phyloP scores from a whole-genome alignment of 495 filamentous ascomycete species.

The Aspergillus kassunensis region DNA sequence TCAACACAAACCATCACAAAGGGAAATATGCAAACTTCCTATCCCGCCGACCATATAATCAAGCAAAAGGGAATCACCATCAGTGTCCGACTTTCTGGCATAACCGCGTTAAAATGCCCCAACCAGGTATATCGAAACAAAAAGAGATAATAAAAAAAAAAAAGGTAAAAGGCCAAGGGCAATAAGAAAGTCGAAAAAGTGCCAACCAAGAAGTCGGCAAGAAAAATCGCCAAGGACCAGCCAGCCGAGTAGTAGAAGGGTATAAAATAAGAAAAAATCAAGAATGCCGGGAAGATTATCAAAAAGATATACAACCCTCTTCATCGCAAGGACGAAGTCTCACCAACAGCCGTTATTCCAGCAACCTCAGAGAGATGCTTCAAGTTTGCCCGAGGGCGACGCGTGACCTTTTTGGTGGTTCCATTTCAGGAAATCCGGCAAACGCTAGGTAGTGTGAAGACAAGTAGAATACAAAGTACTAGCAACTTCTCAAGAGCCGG shows the following conservation, averaged over 20 bases:
- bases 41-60: slow-evolving; percentile 24
- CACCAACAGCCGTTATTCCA: slow-evolving; percentile 1
- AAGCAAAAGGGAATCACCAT: slow-evolving; percentile 34
- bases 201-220: slow-evolving; percentile 25
- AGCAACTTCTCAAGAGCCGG: slow-evolving; percentile 25
- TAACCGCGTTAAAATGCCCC: slow-evolving; percentile 39
- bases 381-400: no score
- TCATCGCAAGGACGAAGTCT: slow-evolving; percentile 12
- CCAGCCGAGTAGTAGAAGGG: slow-evolving; percentile 32
- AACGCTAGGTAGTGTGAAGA: background rate
- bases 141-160: slow-evolving; percentile 16
- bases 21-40: slow-evolving; percentile 23
- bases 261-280: slow-evolving; percentile 39
- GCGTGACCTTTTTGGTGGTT: background rate
- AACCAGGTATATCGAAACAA: slow-evolving; percentile 22
- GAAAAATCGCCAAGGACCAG: slow-evolving; percentile 28
- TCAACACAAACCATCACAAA: slow-evolving; percentile 25
- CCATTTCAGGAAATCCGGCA: slow-evolving; percentile 7
- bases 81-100: slow-evolving; percentile 39
- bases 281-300: slow-evolving; percentile 26
- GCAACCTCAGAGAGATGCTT: slow-evolving; percentile 3
- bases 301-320: slow-evolving; percentile 16
- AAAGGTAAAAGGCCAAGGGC: slow-evolving; percentile 21
- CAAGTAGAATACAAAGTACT: background rate
- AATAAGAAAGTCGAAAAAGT: slow-evolving; percentile 27